Evolutionary conservation across 331 rosid genomes (phyloP), one percentile per base, ranked within the genome.

Genomic region (Acacia pycnantha): DNA sequence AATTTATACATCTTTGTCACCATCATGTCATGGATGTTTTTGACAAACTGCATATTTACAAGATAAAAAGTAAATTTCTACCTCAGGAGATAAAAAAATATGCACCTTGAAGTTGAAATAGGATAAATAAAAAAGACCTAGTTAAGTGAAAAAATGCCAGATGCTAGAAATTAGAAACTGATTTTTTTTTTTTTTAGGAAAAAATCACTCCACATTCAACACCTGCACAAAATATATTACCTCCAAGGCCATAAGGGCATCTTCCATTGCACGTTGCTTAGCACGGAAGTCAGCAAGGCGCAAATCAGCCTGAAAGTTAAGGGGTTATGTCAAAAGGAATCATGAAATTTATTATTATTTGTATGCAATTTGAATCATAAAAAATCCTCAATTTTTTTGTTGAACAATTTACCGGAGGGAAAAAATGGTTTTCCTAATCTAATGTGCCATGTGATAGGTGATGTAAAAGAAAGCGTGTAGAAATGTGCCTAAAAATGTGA

Each of bases 211-310:
- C 33, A 59, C 47, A 73, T 61, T 16, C 37, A 71, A 62, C 53
- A 77, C 58, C 54, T 18, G 53, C 22, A 79, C 79, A 80, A 29
- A 7, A 72, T 77, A 70, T 58, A 86, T 89, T 65, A 96, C 99
- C 99, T 96, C 94, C 87, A 96, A 87, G 85, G 99, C 94, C 97
- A 91, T 92, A 72, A 93, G 84, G 79, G 99, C 98, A 81, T 96
- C 99, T 88, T 93, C 95, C 97, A 96, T 91, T 37, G 99, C 99
- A 66, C 99, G 97, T 82, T 96, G 97, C 86, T 93, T 96, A 47
- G 98, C 99, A 67, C 91, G 95, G 75, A 90, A 84, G 81, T 96
- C 98, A 44, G 99, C 99, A 73, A 91, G 96, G 46, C 99, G 98
- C 79, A 96, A 86, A 86, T 96, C 98, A 78, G 98, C 97, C 99